Conservation (phyloP, 805 yeast species). For the Yamadazyma laniorum region DNA sequence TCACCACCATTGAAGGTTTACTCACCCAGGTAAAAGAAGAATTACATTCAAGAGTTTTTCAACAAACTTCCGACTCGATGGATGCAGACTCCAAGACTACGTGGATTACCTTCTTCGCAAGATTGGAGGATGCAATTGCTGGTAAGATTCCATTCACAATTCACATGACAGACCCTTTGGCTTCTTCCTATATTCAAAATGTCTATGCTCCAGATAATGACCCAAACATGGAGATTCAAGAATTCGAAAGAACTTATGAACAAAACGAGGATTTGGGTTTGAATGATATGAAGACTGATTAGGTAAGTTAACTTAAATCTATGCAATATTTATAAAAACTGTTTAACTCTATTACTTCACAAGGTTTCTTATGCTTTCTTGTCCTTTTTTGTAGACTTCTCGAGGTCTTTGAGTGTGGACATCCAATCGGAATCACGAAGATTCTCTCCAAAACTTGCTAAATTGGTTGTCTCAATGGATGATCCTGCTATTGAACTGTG, state of each 20-base stretch:
- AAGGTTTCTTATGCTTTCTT: too few species aligned
- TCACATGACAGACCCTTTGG: conserved; percentile 90
- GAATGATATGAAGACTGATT: conserved; percentile 46
- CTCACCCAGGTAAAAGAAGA: conserved; percentile 87
- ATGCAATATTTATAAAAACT: not conserved
- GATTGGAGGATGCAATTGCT: conserved; percentile 70
- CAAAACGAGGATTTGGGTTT: conserved; percentile 93
- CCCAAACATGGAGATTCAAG: conserved; percentile 92
- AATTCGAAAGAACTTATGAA: conserved; percentile 81
- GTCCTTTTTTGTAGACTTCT: conserved; percentile 7
- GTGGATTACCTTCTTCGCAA: conserved; percentile 79
- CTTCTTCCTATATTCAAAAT: conserved; percentile 93
- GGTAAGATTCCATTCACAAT: conserved; percentile 85
- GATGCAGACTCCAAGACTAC: conserved; percentile 69
- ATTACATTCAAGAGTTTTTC: conserved; percentile 77
- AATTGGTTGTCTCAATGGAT: conserved; percentile 13
- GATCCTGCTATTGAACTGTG: conserved; percentile 6
- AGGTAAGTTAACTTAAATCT: conserved; percentile 1
- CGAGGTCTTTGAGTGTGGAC: conserved; percentile 22
- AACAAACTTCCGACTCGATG: conserved; percentile 90
- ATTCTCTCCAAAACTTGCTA: conserved; percentile 24
- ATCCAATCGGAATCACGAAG: conserved; percentile 27
- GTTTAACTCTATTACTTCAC: too few species aligned
- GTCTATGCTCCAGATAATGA: conserved; percentile 98
- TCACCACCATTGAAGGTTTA: conserved; percentile 95